Base-by-base conservation (phyloP, 2,329 filamentous ascomycete genomes). In the Didymellaceae sp. region DNA sequence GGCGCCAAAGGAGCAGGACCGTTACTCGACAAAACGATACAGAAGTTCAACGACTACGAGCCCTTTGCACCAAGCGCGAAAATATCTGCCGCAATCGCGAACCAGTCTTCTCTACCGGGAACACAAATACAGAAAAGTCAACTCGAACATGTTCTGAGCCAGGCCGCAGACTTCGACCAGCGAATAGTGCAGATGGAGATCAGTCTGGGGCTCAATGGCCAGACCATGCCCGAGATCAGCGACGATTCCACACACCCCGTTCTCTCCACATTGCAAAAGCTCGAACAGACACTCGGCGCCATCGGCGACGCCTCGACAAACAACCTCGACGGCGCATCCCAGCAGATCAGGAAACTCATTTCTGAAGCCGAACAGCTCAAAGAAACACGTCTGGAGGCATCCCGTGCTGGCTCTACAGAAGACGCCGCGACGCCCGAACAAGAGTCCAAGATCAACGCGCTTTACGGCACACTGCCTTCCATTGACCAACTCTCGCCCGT, bases 401-500 rank as follows among this genome's bases (percentile, higher is more conserved):
- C 59, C 37, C 59, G 61, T 20, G 45, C 54, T 34, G 44, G 47
- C 9, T 33, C 34, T 9, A 33, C 22, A 16, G 44, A 50, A 11
- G 62, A 65, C 9, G 42, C n/a, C 34, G 45, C 68, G 45, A 80
- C 87, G 48, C 79, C 81, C 7, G 91, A 96, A 62, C 89, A 95
- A 63, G 82, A 86, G 31, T 82, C 89, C 44, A 96, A 96, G 71
- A 89, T 99, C 70, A 94, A 96, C 59, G 90, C 92, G 1, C 82
- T 99, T 5, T 97, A 97, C 73, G 88, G 89, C 1, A 90, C 91
- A 3, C 78, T 99, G 13, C 88, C 91, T 1, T 94, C 90, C 0
- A 94, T 99, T 51, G 91, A 96, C 73, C 89, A 82, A 48, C 80
- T 99, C 6, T 83, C 90, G 5, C 94, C 94, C 1, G 80, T 96